A percentile compares a stretch with the other conserved stretches of the same genome.
These are phyloP conservation scores for Ustilago vetiveriae DNA, from an alignment of 1,284 basidiomycete genomes.

Conservation along the genomic window DNA sequence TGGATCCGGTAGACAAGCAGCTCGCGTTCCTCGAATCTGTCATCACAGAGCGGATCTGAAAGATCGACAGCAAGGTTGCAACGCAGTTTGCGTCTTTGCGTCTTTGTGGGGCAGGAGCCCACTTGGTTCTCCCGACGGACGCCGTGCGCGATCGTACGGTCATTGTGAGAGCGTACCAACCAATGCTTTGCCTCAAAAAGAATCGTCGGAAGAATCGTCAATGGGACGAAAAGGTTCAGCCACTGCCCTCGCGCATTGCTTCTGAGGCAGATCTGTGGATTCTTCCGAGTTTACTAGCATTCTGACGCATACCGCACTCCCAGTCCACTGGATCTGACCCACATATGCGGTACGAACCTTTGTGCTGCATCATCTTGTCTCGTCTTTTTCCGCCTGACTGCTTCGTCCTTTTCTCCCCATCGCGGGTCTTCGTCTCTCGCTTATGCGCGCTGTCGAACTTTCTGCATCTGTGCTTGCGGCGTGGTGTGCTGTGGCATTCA, in stretches of 20 bases:
- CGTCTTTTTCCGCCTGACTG: neutral
- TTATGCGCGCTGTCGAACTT: conserved; percentile 13
- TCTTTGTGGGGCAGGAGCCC: too few relatives aligned
- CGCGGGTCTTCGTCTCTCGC: conserved; percentile 8
- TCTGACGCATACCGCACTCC: conserved; percentile 9
- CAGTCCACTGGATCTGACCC: neutral
- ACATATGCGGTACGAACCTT: conserved; percentile 7
- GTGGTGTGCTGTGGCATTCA: neutral
- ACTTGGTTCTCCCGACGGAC: neutral
- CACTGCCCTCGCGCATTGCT: neutral
- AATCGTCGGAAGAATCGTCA: too few relatives aligned
- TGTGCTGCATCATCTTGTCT: conserved; percentile 27
- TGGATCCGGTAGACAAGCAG: neutral
- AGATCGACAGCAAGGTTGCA: too few relatives aligned
- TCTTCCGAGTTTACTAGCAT: neutral
- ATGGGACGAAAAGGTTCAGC: neutral
- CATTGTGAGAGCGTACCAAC: neutral
- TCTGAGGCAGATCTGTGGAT: neutral
- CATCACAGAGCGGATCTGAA: neutral
- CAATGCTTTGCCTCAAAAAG: neutral
- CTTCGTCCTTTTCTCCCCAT: neutral
- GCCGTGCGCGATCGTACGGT: neutral
- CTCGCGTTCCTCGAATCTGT: neutral
- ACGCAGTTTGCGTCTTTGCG: too few relatives aligned
- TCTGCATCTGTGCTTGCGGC: conserved; percentile 16